A percentile compares a stretch with the other conserved stretches of the same genome.
These are phyloP conservation scores for Coleophoma eucalyptorum DNA, from an alignment of 2,329 filamentous ascomycete species.

Conservation along the genomic window DNA sequence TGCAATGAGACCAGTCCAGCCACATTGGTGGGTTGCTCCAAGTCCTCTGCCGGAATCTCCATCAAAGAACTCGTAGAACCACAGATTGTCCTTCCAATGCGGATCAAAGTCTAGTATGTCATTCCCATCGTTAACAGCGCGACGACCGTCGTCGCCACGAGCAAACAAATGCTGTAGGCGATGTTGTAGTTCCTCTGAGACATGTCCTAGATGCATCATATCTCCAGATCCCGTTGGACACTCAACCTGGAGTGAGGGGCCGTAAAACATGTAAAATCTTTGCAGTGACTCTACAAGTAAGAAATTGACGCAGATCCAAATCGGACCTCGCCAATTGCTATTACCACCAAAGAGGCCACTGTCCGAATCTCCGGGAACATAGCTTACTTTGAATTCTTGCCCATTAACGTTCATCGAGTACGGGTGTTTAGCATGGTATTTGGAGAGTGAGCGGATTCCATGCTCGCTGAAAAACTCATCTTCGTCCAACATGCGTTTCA, in stretches of 20 bases:
- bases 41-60: conserved; percentile 86
- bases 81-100: conserved; percentile 89
- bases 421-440: conserved; percentile 84
- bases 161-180: conserved; percentile 89
- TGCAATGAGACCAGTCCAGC: conserved; percentile 93
- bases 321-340: conserved; percentile 95
- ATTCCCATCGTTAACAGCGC: conserved; percentile 83
- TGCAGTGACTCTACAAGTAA: conserved; percentile 91
- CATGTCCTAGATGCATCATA: conserved; percentile 91
- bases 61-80: conserved; percentile 98
- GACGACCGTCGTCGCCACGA: conserved; percentile 76
- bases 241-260: conserved; percentile 81
- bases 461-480: conserved; percentile 88
- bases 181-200: conserved; percentile 93
- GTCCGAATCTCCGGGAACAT: conserved; percentile 94
- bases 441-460: conserved; percentile 88
- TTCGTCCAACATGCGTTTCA: conserved; percentile 90
- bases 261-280: conserved; percentile 95
- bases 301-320: conserved; percentile 97
- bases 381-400: conserved; percentile 81
- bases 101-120: conserved; percentile 87
- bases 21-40: conserved; percentile 90
- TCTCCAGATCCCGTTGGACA: conserved; percentile 92
- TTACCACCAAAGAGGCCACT: conserved; percentile 94
- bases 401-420: conserved; percentile 96